phyloP scores from a whole-genome alignment of 352 stramenopile species.

The Phytophthora uliginosa region DNA sequence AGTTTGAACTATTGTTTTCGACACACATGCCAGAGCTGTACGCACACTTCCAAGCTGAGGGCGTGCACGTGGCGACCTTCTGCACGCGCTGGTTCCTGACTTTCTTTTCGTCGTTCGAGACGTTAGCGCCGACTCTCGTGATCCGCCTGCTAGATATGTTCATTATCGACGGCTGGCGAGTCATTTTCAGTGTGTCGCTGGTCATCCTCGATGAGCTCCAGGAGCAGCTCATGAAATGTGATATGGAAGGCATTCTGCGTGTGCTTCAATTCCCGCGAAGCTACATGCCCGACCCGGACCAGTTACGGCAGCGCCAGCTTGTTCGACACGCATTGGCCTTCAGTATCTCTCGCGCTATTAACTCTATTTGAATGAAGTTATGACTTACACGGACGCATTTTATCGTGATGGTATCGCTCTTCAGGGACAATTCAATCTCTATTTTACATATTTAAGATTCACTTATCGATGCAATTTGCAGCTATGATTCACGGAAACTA shows the following conservation, averaged over 20 bases:
- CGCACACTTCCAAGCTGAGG: constrained; percentile 63
- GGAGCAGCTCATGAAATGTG: constrained; percentile 51
- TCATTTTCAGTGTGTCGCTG: constrained; percentile 83
- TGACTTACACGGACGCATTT: neutral
- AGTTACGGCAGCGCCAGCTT: constrained; percentile 56
- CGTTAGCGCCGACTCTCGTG: constrained; percentile 72
- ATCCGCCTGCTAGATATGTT: constrained; percentile 83
- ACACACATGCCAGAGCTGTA: constrained; percentile 77
- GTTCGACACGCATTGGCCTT: constrained; percentile 68
- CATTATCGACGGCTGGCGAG: constrained; percentile 82
- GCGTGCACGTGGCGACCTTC: constrained; percentile 77
- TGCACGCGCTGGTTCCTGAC: constrained; percentile 88
- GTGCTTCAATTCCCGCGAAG: constrained; percentile 73
- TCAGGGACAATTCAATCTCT: too few species aligned
- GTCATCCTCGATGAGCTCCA: constrained; percentile 84
- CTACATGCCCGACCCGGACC: constrained; percentile 58
- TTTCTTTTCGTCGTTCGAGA: constrained; percentile 88
- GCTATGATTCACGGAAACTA: neutral
- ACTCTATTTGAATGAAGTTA: constrained; percentile 44
- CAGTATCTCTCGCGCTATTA: constrained; percentile 70
- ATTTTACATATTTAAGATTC: too few species aligned
- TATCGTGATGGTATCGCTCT: too few species aligned
- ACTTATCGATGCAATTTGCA: too few species aligned
- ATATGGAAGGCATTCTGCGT: constrained; percentile 78
- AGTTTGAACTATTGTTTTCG: constrained; percentile 74